phyloP scores from a whole-genome alignment of 2,329 filamentous ascomycete genomes.

The Penicillium sp. region DNA sequence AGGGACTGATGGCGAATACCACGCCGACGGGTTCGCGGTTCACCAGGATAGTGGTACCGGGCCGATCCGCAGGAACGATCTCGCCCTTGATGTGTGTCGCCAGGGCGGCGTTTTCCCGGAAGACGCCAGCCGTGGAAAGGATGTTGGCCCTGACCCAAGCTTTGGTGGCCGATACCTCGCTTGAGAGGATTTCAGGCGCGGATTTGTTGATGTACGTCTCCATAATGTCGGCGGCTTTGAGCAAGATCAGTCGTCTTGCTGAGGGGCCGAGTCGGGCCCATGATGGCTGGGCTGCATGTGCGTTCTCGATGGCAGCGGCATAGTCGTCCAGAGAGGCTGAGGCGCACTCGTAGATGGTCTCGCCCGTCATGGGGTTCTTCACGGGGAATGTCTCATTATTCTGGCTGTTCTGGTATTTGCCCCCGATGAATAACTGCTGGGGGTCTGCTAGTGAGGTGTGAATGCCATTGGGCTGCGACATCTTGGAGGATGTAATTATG shows the following conservation, averaged over 20 bases:
- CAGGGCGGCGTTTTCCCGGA: slow-evolving; percentile 9
- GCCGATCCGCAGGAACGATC: slow-evolving; percentile 8
- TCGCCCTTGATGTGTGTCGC: slow-evolving; percentile 13
- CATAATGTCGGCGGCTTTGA: slow-evolving; percentile 85
- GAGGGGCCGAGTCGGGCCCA: slow-evolving; percentile 3
- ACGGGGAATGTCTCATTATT: slow-evolving; percentile 2
- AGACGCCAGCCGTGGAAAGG: slow-evolving; percentile 6
- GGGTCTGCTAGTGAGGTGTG: slow-evolving; percentile 1
- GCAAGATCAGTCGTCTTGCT: slow-evolving; percentile 70
- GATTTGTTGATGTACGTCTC: slow-evolving; percentile 59
- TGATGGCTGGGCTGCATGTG: slow-evolving; percentile 3
- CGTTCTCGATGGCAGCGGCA: slow-evolving; percentile 2
- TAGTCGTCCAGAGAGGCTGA: slow-evolving; percentile 5
- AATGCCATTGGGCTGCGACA: slow-evolving; percentile 2
- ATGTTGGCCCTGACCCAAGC: slow-evolving; percentile 9
- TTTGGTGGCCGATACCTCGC: slow-evolving; percentile 7
- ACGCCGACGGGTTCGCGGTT: slow-evolving; percentile 8
- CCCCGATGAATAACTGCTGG: slow-evolving; percentile 4
- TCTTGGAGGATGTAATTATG: slow-evolving; percentile 1
- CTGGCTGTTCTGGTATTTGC: slow-evolving; percentile 4
- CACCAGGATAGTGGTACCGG: slow-evolving; percentile 10
- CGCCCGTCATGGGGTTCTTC: slow-evolving; percentile 6
- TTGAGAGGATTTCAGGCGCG: slow-evolving; percentile 7
- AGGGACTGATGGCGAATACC: slow-evolving; percentile 11
- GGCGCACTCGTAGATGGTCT: slow-evolving; percentile 4